Base-by-base conservation (phyloP, 495 filamentous ascomycete genomes). In the Melanomma pulvis-pyrius region DNA sequence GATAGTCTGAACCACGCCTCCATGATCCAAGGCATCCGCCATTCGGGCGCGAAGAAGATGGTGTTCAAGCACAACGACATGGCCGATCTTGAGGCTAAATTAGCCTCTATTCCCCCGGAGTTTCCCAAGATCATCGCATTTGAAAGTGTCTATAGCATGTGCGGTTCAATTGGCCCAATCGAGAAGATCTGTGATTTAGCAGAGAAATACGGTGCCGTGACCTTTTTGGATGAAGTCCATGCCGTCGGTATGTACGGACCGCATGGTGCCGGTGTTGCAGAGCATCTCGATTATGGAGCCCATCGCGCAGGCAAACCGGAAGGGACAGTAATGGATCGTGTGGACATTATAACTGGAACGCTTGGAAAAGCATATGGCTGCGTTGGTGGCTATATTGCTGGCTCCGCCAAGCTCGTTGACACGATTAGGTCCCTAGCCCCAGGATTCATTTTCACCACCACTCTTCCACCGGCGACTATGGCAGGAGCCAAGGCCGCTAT, bases 221-320 rank as follows among this genome's bases (percentile, higher is more conserved):
- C 94, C 70, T 98, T 98, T 78, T 80, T 97, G 75, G 94, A 98
- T 74, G 94, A 98, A 82, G 94, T 98, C 52, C 94, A 98, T 77
- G 94, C 94, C 34, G 94, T 98, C 24, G 94, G 94, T 67, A 98
- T 98, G 94, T 98, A 98, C 74, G 94, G 94, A 72, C 92, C 94
- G 73, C 87, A 93, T 71, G 94, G 94, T 68, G 94, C 93, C 51
- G 94, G 94, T 75, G 96, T 98, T 59, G 94, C 94, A 15, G 94
- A 98, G 78, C 94, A 98, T 76, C 85, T 98, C 26, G 93, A 98
- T 76, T 98, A 90, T 73, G 91, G 96, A 70, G 89, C 91, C 13
- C 88, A 90, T 71, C 73, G 75, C 21, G 79, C 81, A 30, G 86
- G 91, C 22, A 79, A 79, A 53, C 89, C 92, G 0, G 80, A 83